phyloP scores from a whole-genome alignment of 2,329 filamentous ascomycete species.

The Trichoderma gracile region DNA sequence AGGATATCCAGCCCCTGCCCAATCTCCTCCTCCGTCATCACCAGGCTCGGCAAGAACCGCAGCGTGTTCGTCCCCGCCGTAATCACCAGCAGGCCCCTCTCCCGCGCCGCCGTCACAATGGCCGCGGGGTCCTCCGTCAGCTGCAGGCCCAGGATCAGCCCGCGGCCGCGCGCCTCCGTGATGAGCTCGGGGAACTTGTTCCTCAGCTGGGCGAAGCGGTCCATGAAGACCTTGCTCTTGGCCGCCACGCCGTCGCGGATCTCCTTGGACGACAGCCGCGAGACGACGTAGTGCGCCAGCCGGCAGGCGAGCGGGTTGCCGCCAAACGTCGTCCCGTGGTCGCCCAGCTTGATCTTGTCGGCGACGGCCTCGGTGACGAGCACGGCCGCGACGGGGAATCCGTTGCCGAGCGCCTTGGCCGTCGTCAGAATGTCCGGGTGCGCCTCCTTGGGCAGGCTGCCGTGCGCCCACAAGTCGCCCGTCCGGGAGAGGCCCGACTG shows the following conservation, averaged over 20 bases:
- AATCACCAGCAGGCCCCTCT: constrained; percentile 85
- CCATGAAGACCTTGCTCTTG: constrained; percentile 59
- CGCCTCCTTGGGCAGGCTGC: constrained; percentile 68
- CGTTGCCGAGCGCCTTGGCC: constrained; percentile 95
- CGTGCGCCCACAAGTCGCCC: constrained; percentile 87
- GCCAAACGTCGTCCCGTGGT: constrained; percentile 93
- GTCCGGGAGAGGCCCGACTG: constrained; percentile 91
- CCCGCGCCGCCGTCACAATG: constrained; percentile 81
- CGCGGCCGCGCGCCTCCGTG: constrained; percentile 76
- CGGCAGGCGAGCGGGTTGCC: constrained; percentile 86
- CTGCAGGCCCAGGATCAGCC: constrained; percentile 85
- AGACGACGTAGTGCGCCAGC: constrained; percentile 82
- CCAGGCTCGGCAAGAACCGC: constrained; percentile 85
- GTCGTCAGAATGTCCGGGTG: constrained; percentile 94
- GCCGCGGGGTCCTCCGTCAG: constrained; percentile 69
- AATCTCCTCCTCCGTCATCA: constrained; percentile 79
- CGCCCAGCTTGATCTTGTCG: constrained; percentile 58
- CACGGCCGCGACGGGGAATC: constrained; percentile 85
- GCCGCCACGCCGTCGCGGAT: constrained; percentile 68
- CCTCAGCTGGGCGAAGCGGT: constrained; percentile 51
- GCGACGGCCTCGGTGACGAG: constrained; percentile 45
- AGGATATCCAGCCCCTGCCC: constrained; percentile 73
- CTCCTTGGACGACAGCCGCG: constrained; percentile 67
- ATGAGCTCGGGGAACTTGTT: constrained; percentile 66
- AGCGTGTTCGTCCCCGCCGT: constrained; percentile 91